A percentile compares a stretch with the other conserved stretches of the same genome.
These are phyloP conservation scores for Chlamydomonas incerta DNA, from an alignment of 139 green algal genomes.

Conservation along the genomic window DNA sequence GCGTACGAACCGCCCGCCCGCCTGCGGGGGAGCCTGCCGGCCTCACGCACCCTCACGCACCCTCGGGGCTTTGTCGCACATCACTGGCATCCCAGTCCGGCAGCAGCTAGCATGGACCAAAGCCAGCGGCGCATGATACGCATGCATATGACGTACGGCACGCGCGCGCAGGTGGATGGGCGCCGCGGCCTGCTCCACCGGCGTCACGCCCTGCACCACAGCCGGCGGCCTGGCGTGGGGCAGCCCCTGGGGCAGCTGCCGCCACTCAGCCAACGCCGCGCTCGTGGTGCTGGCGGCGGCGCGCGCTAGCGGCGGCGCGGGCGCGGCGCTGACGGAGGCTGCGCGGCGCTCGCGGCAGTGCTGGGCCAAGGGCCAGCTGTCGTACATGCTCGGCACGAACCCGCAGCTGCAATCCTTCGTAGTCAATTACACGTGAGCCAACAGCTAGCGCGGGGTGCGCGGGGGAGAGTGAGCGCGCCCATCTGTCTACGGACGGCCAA, in stretches of 20 bases:
- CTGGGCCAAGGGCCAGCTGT: slow-evolving; percentile 25
- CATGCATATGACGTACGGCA: too few relatives aligned
- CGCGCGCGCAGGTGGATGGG: neutral
- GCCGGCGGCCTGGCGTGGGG: slow-evolving; percentile 51
- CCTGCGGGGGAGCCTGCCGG: too few relatives aligned
- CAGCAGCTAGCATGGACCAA: too few relatives aligned
- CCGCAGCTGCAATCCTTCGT: slow-evolving; percentile 23
- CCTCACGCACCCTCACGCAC: too few relatives aligned
- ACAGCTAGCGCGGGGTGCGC: too few relatives aligned
- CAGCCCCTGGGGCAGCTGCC: slow-evolving; percentile 41
- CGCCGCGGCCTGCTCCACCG: neutral
- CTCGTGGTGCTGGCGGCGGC: neutral
- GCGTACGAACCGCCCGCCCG: too few relatives aligned
- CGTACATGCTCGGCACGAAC: slow-evolving; percentile 35
- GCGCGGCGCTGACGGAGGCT: neutral
- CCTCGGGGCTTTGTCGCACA: too few relatives aligned
- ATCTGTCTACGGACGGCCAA: too few relatives aligned
- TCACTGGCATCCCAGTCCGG: too few relatives aligned
- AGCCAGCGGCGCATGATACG: too few relatives aligned
- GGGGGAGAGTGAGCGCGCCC: too few relatives aligned
- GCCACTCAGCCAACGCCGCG: slow-evolving; percentile 36
- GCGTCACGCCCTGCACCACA: slow-evolving; percentile 35
- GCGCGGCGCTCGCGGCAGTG: neutral
- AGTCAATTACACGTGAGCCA: slow-evolving; percentile 25
- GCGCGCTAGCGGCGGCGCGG: neutral